Percentiles rank a stretch among this genome's conserved stretches.
These are phyloP conservation scores for Puccinia hordei DNA, from an alignment of 1,284 basidiomycete species.

Conservation along the genomic window DNA sequence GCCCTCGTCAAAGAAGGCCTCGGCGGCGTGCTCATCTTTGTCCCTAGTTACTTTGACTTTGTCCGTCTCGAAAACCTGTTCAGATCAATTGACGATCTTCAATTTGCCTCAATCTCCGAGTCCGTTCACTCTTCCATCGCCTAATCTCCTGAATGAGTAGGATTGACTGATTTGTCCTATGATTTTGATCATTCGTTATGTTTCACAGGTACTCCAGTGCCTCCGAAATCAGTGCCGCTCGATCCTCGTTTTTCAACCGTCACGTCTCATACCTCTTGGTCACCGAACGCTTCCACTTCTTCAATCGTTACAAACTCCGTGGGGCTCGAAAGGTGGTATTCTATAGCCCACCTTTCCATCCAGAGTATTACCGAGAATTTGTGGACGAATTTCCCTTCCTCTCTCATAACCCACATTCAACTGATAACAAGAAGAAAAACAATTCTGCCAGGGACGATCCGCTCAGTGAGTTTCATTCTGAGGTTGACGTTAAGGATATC, in stretches of 20 bases:
- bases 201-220: conserved; percentile 80
- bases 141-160: neutral
- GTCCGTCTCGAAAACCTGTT: conserved; percentile 86
- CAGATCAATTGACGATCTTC: conserved; percentile 66
- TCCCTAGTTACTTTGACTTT: conserved; percentile 97
- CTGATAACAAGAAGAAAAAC: no score
- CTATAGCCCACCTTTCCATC: conserved; percentile 85
- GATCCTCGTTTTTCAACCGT: conserved; percentile 87
- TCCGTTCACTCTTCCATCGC: conserved; percentile 60
- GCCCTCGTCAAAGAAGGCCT: conserved; percentile 29
- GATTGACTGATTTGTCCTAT: neutral
- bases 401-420: neutral
- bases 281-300: conserved; percentile 97
- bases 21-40: conserved; percentile 65
- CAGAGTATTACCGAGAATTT: conserved; percentile 87
- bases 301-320: conserved; percentile 78
- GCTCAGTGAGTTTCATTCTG: no score
- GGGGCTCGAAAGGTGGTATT: conserved; percentile 90
- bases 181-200: no score
- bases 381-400: conserved; percentile 57
- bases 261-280: conserved; percentile 83
- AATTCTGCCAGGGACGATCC: no score
- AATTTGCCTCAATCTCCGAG: conserved; percentile 88
- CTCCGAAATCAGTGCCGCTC: conserved; percentile 86
- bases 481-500: no score